Base-by-base conservation (phyloP, 2,329 filamentous ascomycete species). In the Scedosporium apiospermum region DNA sequence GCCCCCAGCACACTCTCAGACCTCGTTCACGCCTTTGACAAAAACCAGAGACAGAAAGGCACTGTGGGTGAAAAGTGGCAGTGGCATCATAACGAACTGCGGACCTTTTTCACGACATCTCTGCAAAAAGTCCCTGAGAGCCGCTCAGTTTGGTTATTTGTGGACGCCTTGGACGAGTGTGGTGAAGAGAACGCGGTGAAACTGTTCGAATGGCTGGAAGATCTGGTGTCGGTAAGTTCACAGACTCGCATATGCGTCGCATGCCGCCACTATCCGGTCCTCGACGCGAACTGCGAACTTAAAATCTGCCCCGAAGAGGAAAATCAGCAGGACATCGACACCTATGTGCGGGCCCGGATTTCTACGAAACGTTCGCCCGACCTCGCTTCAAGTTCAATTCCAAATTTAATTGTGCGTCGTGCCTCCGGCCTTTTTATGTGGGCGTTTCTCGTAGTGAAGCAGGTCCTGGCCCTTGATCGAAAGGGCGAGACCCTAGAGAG, bases 131-230 rank as follows among this genome's bases (percentile, higher is more conserved):
- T 71, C 5, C 18, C 71, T 1, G 10, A 67, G 2, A 57, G 3
- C 6, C 67, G 41, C 0, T 42, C 66, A 7, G 57, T 74, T 6
- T 68, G 64, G 59, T 16, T 75, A 1, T 73, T 75, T 46, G 58
- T 75, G 26, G 75, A 76, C 30, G 74, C 74, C 0, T 60, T 76
- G 0, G 73, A 77, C 61, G 74, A 77, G 61, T 68, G 67, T 44
- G 73, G 72, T 6, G 34, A 71, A 61, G 46, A 68, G 0, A 62
- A 58, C 38, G 72, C 71, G 0, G 42, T 64, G 1, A 1, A 64
- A 0, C 58, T 74, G 1, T 62, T 68, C 6, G 14, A 62, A 0
- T 44, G 61, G 0, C 68, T 75, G 57, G 18, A 46, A n/a, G 14
- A 5, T 46, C 44, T 46, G 18, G 44, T n/a, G 18, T 46, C 44